These are phyloP conservation scores for Russula vinacea DNA, from an alignment of 768 basidiomycete species.

Conservation along the genomic window DNA sequence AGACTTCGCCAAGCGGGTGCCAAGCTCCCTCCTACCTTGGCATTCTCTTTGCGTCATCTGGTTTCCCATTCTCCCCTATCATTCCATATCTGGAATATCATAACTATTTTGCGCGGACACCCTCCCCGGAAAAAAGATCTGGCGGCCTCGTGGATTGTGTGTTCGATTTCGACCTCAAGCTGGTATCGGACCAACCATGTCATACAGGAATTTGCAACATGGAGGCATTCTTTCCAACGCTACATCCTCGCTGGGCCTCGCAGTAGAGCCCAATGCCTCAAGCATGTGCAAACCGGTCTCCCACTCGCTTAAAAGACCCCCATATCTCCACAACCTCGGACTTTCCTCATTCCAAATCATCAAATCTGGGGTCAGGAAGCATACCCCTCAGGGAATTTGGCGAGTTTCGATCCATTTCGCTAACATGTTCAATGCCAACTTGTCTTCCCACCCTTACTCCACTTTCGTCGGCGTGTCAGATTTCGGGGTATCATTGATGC, in stretches of 20 bases:
- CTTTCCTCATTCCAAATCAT: neutral
- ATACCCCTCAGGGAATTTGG: neutral
- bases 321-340: neutral
- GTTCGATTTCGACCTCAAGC: too few relatives aligned
- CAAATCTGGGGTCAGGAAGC: neutral
- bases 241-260: neutral
- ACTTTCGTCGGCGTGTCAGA: neutral
- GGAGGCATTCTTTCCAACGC: neutral
- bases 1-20: constrained; percentile 14
- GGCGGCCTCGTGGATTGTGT: neutral
- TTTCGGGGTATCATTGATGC: neutral
- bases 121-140: too few relatives aligned
- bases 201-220: too few relatives aligned
- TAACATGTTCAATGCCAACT: neutral
- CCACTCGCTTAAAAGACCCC: neutral
- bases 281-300: neutral
- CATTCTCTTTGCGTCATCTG: neutral
- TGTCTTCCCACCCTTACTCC: neutral
- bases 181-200: too few relatives aligned
- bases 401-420: neutral
- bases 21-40: constrained; percentile 13
- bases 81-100: neutral
- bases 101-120: neutral
- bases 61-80: neutral
- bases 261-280: neutral